Conservation (phyloP, 495 filamentous ascomycete genomes). For the Schizothecium vesticola region DNA sequence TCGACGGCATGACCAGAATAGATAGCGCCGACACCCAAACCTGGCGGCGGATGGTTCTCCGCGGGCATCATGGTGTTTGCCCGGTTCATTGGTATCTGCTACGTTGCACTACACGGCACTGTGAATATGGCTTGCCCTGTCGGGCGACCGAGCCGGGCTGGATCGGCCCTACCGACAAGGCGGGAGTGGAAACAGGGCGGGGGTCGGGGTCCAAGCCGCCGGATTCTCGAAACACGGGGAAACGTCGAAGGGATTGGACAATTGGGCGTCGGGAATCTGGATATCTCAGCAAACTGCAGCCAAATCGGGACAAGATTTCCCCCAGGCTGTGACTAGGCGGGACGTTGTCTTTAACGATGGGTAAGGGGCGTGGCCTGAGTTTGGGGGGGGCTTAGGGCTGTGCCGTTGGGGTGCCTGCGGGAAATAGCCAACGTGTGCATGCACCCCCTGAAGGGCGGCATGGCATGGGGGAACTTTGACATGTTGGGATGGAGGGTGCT, state of each 20-base stretch:
- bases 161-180: background rate
- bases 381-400: background rate
- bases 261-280: background rate
- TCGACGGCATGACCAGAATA: background rate
- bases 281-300: background rate
- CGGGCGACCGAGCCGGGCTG: background rate
- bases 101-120: too few relatives aligned
- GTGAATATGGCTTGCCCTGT: background rate
- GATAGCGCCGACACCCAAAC: background rate
- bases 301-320: background rate
- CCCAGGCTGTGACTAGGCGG: background rate
- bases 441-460: background rate
- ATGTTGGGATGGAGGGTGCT: background rate
- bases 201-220: background rate
- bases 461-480: background rate
- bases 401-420: background rate
- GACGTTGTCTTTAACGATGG: background rate
- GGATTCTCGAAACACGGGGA: background rate
- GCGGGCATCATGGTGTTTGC: background rate
- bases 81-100: background rate
- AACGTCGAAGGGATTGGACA: background rate
- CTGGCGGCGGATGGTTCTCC: background rate
- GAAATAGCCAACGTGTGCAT: background rate
- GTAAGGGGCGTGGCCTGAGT: background rate
- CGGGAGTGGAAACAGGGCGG: background rate